phyloP scores from a whole-genome alignment of 2,329 filamentous ascomycete genomes.

The Diatrype stigma region DNA sequence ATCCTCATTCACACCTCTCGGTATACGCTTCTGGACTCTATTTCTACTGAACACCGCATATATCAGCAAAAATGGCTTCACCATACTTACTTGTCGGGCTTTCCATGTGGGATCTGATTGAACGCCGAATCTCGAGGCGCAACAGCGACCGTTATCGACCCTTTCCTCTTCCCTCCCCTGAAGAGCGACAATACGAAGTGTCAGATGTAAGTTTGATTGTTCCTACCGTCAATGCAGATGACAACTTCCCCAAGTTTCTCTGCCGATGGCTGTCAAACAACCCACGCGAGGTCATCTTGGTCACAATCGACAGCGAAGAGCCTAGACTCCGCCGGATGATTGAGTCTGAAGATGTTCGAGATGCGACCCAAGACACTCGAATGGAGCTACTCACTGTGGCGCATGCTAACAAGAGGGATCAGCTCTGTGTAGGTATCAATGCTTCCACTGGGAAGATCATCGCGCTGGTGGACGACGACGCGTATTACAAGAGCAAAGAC shows the following conservation, averaged over 20 bases:
- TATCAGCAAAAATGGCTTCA: neutral
- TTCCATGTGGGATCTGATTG: conserved; percentile 11
- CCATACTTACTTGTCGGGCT: conserved; percentile 2
- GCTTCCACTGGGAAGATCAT: conserved; percentile 16
- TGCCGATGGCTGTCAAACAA: conserved; percentile 17
- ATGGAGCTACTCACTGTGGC: conserved; percentile 13
- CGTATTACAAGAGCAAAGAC: conserved; percentile 10
- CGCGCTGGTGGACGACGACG: conserved; percentile 26
- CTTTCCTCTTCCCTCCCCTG: conserved; percentile 8
- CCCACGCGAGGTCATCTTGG: conserved; percentile 25
- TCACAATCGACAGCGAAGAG: conserved; percentile 13
- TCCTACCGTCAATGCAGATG: conserved; percentile 20
- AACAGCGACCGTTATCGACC: conserved; percentile 10
- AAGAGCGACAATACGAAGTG: neutral
- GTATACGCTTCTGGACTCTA: too few relatives aligned
- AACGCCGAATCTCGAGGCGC: neutral
- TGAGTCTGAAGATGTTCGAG: conserved; percentile 4
- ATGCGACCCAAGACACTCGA: neutral
- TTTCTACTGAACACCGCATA: neutral
- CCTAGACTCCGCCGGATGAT: neutral
- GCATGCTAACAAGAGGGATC: conserved; percentile 21
- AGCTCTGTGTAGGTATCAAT: conserved; percentile 20
- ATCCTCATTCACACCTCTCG: too few relatives aligned
- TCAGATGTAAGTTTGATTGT: conserved; percentile 25
- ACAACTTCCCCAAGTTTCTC: conserved; percentile 14